A percentile compares a stretch with the other conserved stretches of the same genome.
Conservation (phyloP, 768 basidiomycete species). For the Russula vinacea region DNA sequence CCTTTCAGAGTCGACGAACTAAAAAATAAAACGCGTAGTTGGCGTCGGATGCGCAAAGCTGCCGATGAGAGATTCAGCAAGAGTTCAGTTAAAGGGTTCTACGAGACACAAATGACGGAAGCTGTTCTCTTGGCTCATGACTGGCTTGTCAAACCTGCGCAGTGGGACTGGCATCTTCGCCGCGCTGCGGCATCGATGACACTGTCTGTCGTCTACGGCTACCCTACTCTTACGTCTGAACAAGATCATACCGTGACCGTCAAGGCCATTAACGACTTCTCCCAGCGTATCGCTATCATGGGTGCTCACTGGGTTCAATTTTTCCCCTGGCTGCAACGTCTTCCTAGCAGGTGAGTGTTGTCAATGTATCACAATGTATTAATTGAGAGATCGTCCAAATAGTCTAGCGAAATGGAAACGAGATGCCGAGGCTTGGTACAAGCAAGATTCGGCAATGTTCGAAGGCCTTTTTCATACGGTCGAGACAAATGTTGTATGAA, state of each 20-base stretch:
- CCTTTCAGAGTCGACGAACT: neutral
- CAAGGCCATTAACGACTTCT: neutral
- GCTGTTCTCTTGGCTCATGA: neutral
- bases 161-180: neutral
- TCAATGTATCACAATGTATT: neutral
- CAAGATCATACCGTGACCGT: neutral
- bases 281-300: neutral
- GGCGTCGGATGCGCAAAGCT: slow-evolving; percentile 8
- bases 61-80: neutral
- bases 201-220: neutral
- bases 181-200: neutral
- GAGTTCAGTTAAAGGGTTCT: neutral
- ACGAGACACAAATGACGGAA: neutral
- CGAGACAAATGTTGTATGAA: slow-evolving; percentile 3
- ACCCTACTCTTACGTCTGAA: neutral
- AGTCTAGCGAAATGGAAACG: slow-evolving; percentile 17
- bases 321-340: neutral
- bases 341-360: neutral
- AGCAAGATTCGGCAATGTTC: slow-evolving; percentile 8
- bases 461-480: slow-evolving; percentile 5
- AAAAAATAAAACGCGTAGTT: neutral
- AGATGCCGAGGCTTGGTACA: slow-evolving; percentile 4
- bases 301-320: slow-evolving; percentile 1
- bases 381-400: neutral
- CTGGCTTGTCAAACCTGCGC: neutral